A percentile compares a stretch with the other conserved stretches of the same genome.
Conservation (phyloP, 1,284 basidiomycete genomes). For the Gastroboletus turbinatus region DNA sequence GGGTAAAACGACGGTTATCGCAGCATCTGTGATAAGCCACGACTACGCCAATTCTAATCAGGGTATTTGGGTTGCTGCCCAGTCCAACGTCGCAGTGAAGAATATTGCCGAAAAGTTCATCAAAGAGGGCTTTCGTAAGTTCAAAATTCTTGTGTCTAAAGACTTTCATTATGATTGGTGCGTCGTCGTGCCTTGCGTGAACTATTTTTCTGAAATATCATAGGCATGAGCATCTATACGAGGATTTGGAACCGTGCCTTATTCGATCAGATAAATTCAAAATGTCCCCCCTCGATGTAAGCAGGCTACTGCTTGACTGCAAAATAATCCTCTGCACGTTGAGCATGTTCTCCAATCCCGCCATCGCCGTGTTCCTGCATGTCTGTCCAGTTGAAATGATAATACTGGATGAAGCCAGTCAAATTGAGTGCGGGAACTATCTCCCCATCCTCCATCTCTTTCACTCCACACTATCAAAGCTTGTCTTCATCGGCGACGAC, state of each 20-base stretch:
- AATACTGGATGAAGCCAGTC: slow-evolving; percentile 67
- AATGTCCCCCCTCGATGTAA: slow-evolving; percentile 9
- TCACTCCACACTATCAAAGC: slow-evolving; percentile 47
- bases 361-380: slow-evolving; percentile 33
- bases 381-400: slow-evolving; percentile 48
- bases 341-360: slow-evolving; percentile 41
- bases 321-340: slow-evolving; percentile 60
- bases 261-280: slow-evolving; percentile 52
- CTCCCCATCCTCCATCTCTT: slow-evolving; percentile 50
- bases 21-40: slow-evolving; percentile 49
- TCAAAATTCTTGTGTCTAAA: slow-evolving; percentile 44
- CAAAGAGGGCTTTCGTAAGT: slow-evolving; percentile 36
- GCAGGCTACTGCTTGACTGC: slow-evolving; percentile 37
- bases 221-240: slow-evolving; percentile 77
- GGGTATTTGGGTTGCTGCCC: slow-evolving; percentile 67
- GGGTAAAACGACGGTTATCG: slow-evolving; percentile 37
- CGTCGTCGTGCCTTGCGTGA: slow-evolving; percentile 16
- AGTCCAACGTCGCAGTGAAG: slow-evolving; percentile 61
- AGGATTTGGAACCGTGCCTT: slow-evolving; percentile 40
- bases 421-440: slow-evolving; percentile 64
- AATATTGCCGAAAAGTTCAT: slow-evolving; percentile 52
- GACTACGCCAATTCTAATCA: slow-evolving; percentile 21
- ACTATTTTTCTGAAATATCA: slow-evolving; percentile 6
- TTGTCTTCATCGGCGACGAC: slow-evolving; percentile 74
- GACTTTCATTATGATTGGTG: slow-evolving; percentile 59